Base-by-base conservation (phyloP, 371 early-diverging fungal species). In the Mortierella sp. region DNA sequence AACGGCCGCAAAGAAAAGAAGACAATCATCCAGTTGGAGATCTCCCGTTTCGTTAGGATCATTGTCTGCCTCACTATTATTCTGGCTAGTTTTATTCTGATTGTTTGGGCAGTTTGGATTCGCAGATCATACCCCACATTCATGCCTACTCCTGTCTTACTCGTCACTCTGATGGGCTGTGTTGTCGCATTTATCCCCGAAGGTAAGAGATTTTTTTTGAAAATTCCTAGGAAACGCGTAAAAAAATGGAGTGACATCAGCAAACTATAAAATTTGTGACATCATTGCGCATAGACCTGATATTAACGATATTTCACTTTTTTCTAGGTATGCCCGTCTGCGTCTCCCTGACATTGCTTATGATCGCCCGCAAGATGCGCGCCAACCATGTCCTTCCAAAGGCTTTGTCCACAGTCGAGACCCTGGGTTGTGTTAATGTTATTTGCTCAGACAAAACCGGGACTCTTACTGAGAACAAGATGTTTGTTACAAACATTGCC, bases 381-480 rank as follows among this genome's bases (percentile, higher is more conserved):
- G 74, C 72, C 26, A 83, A 77, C 51, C 87, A 87, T 55, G 86
- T 93, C 34, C 70, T 91, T 22, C 89, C 90, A 42, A 91, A 91
- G 72, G 88, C 90, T 6, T 72, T 92, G 40, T 80, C 86, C 49
- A 89, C 89, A 0, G 87, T 94, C 12, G 93, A 93, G 75, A 91
- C 92, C 6, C 81, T 93, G 22, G 93, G 93, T 19, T 87, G 87
- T 66, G 89, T 93, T 45, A 86, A 86, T 31, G 87, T 90, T 29
- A 89, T 94, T 13, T 91, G 90, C 75, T 89, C 89, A n/a, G 93
- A 93, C 68, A 93, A 94, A 70, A 93, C 92, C 1, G 93, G 93
- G 8, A 93, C 94, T 12, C 68, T 95, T 59, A 93, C 93, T 8
- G 84, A 86, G 67, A 91, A 88, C 82, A 84, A 86, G 58, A 89